Percentiles rank a stretch among this genome's conserved stretches.
Evolutionary conservation across 768 basidiomycete species (phyloP).

Genomic region (Kwoniella bestiolae): DNA sequence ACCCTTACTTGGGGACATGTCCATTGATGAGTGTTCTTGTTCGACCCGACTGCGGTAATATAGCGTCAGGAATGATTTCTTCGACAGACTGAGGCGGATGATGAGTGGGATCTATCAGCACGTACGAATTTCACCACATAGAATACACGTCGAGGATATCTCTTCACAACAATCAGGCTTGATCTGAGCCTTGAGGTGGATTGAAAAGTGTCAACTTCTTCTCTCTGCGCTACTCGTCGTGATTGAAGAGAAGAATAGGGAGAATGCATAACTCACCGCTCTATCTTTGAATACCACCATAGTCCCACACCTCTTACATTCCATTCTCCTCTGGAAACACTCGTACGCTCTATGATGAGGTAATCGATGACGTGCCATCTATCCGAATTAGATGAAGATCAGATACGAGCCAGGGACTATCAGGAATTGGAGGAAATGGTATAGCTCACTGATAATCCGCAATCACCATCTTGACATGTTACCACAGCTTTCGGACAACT

Average conservation of each 20-base stretch:
- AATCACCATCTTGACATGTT: slow-evolving; percentile 39
- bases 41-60: slow-evolving; percentile 23
- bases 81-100: background rate
- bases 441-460: slow-evolving; percentile 39
- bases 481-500: slow-evolving; percentile 36
- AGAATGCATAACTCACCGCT: slow-evolving; percentile 25
- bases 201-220: background rate
- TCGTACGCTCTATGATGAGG: slow-evolving; percentile 47
- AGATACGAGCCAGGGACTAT: too few species aligned
- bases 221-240: too few species aligned
- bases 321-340: slow-evolving; percentile 47
- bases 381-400: too few species aligned
- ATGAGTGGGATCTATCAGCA: background rate
- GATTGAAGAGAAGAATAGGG: background rate
- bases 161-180: slow-evolving; percentile 8
- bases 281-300: slow-evolving; percentile 35
- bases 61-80: too few species aligned
- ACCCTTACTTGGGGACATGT: slow-evolving; percentile 32
- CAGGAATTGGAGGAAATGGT: too few species aligned
- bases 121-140: slow-evolving; percentile 30
- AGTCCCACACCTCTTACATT: slow-evolving; percentile 39
- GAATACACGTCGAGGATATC: slow-evolving; percentile 10
- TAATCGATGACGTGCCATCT: slow-evolving; percentile 39
- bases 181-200: slow-evolving; percentile 1
- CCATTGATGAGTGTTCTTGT: slow-evolving; percentile 34